These are phyloP conservation scores for Pseudogymnoascus sp. DNA, from an alignment of 2,329 filamentous ascomycete species.

Conservation along the genomic window DNA sequence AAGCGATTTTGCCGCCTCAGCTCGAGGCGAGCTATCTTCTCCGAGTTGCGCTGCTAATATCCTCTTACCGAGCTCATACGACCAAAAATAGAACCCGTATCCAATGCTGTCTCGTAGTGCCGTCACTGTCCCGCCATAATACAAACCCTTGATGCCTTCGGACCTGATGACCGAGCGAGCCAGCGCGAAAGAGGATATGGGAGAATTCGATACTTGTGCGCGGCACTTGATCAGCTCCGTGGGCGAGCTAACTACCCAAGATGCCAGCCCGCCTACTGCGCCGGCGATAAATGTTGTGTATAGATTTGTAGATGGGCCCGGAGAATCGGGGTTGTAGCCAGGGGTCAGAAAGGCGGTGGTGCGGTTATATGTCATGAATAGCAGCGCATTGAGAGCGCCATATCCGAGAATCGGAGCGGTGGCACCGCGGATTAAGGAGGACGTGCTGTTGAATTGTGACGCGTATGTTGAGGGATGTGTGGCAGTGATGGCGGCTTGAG, in stretches of 20 bases:
- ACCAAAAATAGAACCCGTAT: conserved; percentile 98
- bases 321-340: conserved; percentile 22
- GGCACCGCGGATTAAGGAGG: conserved; percentile 51
- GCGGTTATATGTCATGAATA: conserved; percentile 87
- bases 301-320: conserved; percentile 39
- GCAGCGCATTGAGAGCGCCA: conserved; percentile 80
- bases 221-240: conserved; percentile 89
- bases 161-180: conserved; percentile 50
- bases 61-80: conserved; percentile 69
- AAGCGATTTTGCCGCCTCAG: conserved; percentile 55
- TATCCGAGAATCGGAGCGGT: conserved; percentile 84
- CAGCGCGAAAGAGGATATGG: conserved; percentile 21
- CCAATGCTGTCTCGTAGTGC: conserved; percentile 77
- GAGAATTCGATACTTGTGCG: conserved; percentile 55
- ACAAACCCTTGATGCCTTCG: conserved; percentile 62
- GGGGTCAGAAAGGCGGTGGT: conserved; percentile 55
- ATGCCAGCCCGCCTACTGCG: conserved; percentile 72
- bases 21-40: conserved; percentile 29
- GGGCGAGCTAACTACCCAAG: conserved; percentile 77
- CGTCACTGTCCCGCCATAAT: conserved; percentile 74
- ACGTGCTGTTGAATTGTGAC: conserved; percentile 30
- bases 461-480: conserved; percentile 19
- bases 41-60: conserved; percentile 33
- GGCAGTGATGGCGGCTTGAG: conserved; percentile 15
- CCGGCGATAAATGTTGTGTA: conserved; percentile 71